phyloP scores from a whole-genome alignment of 2,329 filamentous ascomycete species.

The Purpureocillium takamizusanense region DNA sequence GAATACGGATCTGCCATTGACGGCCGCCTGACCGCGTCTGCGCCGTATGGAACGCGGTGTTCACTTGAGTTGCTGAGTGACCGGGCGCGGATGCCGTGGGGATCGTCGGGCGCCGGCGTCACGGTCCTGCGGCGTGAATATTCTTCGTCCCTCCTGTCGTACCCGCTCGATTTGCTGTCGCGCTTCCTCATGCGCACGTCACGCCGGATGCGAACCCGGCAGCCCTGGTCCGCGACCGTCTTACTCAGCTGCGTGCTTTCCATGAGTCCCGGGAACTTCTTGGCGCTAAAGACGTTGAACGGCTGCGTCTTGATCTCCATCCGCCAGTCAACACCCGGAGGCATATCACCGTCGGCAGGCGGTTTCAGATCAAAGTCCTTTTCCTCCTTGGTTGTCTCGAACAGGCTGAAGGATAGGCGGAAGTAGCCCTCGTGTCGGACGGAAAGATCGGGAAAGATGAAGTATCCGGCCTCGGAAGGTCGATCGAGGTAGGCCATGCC shows the following conservation, averaged over 20 bases:
- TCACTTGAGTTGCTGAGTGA: constrained; percentile 53
- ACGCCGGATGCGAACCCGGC: constrained; percentile 87
- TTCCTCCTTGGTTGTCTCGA: constrained; percentile 82
- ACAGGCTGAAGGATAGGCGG: constrained; percentile 82
- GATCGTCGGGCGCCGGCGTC: constrained; percentile 24
- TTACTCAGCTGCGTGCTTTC: constrained; percentile 85
- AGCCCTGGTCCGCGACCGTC: constrained; percentile 91
- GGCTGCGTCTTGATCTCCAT: constrained; percentile 82
- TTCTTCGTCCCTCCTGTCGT: constrained; percentile 57
- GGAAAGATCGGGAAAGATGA: constrained; percentile 94
- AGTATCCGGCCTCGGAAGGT: constrained; percentile 73
- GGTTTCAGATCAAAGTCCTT: constrained; percentile 62
- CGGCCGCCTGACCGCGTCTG: constrained; percentile 33
- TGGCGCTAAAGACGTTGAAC: constrained; percentile 89
- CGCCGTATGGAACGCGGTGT: constrained; percentile 31
- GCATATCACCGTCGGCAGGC: constrained; percentile 34
- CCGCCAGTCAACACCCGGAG: constrained; percentile 61
- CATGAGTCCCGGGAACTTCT: constrained; percentile 92
- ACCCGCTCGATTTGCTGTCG: constrained; percentile 55
- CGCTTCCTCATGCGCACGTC: constrained; percentile 88
- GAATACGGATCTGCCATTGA: constrained; percentile 37
- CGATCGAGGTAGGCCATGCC: constrained; percentile 95
- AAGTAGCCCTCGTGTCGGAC: constrained; percentile 94
- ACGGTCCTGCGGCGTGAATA: constrained; percentile 32
- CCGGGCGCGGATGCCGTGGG: constrained; percentile 36